A percentile compares a stretch with the other conserved stretches of the same genome.
phyloP scores from a whole-genome alignment of 2,329 filamentous ascomycete genomes.

The Claviceps africana region DNA sequence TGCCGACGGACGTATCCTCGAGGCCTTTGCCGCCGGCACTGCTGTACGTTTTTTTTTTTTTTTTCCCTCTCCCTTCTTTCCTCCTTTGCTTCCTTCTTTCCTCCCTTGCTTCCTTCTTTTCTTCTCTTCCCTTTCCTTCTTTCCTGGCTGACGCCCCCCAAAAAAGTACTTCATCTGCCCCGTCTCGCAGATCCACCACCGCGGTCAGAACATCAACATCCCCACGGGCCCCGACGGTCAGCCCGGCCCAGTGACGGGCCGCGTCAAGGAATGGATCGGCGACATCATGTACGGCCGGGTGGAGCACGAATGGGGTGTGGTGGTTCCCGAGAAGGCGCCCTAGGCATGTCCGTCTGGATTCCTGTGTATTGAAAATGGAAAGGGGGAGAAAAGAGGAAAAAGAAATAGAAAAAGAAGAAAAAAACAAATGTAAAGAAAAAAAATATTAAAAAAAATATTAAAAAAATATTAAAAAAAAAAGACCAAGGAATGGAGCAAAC shows the following conservation, averaged over 20 bases:
- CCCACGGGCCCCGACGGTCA: conserved; percentile 39
- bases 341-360: too few species aligned
- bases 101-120: too few species aligned
- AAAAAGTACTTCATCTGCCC: conserved; percentile 55
- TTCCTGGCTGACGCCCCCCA: neutral
- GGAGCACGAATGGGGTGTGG: conserved; percentile 55
- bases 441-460: too few species aligned
- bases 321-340: conserved; percentile 46
- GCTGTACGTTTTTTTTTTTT: conserved; percentile 64
- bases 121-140: neutral
- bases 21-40: conserved; percentile 78
- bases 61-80: neutral
- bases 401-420: too few species aligned
- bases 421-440: too few species aligned
- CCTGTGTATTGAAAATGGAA: too few species aligned
- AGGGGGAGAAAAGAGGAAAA: neutral
- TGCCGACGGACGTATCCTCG: conserved; percentile 61
- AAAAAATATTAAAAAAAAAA: too few species aligned
- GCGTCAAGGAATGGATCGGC: conserved; percentile 52
- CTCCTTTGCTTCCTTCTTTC: neutral
- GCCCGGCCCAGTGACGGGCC: conserved; percentile 40
- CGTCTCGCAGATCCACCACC: conserved; percentile 54
- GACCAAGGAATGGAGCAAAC: too few species aligned
- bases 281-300: conserved; percentile 64
- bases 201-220: conserved; percentile 47